Evolutionary conservation across 1,139 yeast species (phyloP), one percentile per base, ranked within the genome.

Genomic region (Meyerozyma athensensis): DNA sequence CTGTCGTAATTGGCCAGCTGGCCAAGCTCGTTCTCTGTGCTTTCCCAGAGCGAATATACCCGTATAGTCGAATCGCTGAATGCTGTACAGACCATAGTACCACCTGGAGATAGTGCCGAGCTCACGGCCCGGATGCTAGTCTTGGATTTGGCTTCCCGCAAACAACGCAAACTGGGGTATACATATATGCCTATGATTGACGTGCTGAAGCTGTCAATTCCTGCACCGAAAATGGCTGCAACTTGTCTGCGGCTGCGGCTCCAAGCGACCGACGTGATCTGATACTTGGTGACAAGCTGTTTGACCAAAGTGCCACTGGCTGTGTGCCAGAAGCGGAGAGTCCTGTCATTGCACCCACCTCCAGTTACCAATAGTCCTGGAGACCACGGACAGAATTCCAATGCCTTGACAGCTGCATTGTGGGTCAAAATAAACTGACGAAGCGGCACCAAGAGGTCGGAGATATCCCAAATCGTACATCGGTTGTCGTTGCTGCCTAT

Each of bases 251-350:
- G 67, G 35, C 68, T 68, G 21, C 58, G 60, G 1, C 92, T 82
- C 97, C 97, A 90, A 13, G 75, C 65, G 20, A 90, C 58, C 0
- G 92, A 76, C 0, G 96, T 87, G 6, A 90, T 72, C 54, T 90
- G 97, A 0, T 86, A 82, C 19, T 71, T 68, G 1, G 94, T 81
- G 37, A 68, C 63, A 33, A 68, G 56, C 24, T 78, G 65, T 7
- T 70, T 65, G 23, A 87, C 58, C 33, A 85, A 56, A 0, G 92
- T 81, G 0, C 96, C 96, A 0, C 92, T 70, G 3, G 63, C 62
- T 0, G 92, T 73, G 57, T 90, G 95, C 96, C 96, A 89, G 53
- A 87, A 86, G 38, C 87, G 65, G 14, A 81, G 66, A 18, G 67
- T 68, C 30, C 73, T 48, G 46, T 70, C 76, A 37, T 54, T 60